These are phyloP conservation scores for Xylariaceae sp. DNA, from an alignment of 2,329 filamentous ascomycete species.

Conservation along the genomic window DNA sequence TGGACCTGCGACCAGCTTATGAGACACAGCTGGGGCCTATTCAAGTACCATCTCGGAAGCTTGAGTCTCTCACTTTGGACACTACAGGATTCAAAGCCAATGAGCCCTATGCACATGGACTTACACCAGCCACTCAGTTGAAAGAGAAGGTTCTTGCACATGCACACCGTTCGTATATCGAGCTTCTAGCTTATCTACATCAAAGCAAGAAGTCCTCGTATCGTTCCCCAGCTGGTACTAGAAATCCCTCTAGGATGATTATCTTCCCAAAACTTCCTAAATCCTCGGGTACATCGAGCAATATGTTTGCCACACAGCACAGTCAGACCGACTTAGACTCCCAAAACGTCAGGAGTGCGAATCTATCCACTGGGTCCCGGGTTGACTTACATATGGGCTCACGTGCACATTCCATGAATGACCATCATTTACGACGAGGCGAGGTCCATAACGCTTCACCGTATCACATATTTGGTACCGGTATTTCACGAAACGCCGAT, in stretches of 20 bases:
- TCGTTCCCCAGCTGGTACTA: slow-evolving; percentile 36
- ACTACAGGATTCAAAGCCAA: slow-evolving; percentile 22
- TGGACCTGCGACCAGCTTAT: slow-evolving; percentile 40
- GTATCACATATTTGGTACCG: slow-evolving; percentile 25
- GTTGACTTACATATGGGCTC: slow-evolving; percentile 12
- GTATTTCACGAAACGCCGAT: slow-evolving; percentile 20
- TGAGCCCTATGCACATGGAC: slow-evolving; percentile 22
- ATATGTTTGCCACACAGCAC: slow-evolving; percentile 19
- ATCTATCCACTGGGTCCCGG: slow-evolving; percentile 13
- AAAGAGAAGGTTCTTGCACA: slow-evolving; percentile 63
- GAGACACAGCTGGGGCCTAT: slow-evolving; percentile 20
- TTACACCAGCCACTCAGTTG: slow-evolving; percentile 42
- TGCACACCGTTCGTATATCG: slow-evolving; percentile 68
- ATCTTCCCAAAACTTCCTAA: slow-evolving; percentile 52
- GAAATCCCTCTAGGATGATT: slow-evolving; percentile 43
- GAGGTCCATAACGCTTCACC: slow-evolving; percentile 20
- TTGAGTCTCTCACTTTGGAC: slow-evolving; percentile 34
- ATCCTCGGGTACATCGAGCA: slow-evolving; percentile 19
- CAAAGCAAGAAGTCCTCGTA: slow-evolving; percentile 48
- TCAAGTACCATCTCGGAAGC: slow-evolving; percentile 30
- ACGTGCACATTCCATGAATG: slow-evolving; percentile 16
- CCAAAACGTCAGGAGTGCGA: slow-evolving; percentile 13
- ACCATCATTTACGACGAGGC: slow-evolving; percentile 16
- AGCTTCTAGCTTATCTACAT: slow-evolving; percentile 62
- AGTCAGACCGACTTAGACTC: slow-evolving; percentile 14